A percentile compares a stretch with the other conserved stretches of the same genome.
Evolutionary conservation across 768 basidiomycete genomes (phyloP).

Genomic region (Galerina sulciceps): DNA sequence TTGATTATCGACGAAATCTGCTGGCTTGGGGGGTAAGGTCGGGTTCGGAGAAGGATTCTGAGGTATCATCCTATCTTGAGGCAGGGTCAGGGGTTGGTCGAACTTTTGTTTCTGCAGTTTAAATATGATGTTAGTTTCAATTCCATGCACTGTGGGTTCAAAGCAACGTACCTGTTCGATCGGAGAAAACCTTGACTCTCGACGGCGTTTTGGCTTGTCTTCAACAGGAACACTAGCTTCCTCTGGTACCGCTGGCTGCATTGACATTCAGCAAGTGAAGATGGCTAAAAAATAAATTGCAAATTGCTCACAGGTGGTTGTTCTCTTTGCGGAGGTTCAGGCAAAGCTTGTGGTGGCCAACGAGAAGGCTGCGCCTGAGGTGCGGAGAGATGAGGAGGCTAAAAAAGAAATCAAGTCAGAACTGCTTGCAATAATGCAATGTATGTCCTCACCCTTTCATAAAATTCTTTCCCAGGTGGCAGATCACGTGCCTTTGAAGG

Average conservation of each 20-base stretch:
- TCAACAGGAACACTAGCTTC: background rate
- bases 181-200: conserved; percentile 10
- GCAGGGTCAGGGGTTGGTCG: background rate
- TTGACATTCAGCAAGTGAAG: background rate
- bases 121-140: background rate
- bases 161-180: conserved; percentile 1
- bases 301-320: background rate
- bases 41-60: background rate
- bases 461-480: conserved; percentile 26
- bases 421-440: background rate
- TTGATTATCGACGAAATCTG: background rate
- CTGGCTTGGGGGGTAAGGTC: background rate
- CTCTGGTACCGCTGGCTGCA: background rate
- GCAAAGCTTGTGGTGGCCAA: background rate
- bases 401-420: background rate
- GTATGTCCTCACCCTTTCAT: conserved; percentile 27
- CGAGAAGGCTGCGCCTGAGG: background rate
- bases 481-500: conserved; percentile 21
- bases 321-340: background rate
- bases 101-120: background rate
- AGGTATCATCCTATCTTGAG: background rate
- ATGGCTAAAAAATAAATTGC: background rate
- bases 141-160: too few species aligned
- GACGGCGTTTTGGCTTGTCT: conserved; percentile 4
- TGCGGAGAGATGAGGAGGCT: background rate